A percentile compares a stretch with the other conserved stretches of the same genome.
phyloP scores from a whole-genome alignment of 768 basidiomycete species.

The Suillus lakei region DNA sequence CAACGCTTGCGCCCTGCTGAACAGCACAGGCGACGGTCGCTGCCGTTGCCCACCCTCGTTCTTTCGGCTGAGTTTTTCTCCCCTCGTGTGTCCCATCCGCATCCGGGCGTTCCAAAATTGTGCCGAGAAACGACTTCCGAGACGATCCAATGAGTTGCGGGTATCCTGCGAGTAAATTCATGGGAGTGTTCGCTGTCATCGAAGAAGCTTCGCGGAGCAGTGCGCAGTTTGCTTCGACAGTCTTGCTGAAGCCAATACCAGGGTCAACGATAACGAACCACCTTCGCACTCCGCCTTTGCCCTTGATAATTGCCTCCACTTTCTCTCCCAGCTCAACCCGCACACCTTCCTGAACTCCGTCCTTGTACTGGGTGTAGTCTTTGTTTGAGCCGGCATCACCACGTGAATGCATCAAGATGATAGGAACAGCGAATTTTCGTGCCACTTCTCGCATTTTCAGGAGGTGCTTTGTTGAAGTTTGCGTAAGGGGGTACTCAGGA shows the following conservation, averaged over 20 bases:
- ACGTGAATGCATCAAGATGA: conserved; percentile 93
- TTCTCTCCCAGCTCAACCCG: conserved; percentile 72
- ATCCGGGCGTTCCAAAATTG: conserved; percentile 56
- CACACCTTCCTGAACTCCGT: conserved; percentile 67
- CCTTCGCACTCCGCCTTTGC: conserved; percentile 72
- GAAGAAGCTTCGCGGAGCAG: conserved; percentile 57
- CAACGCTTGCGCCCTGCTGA: conserved; percentile 71
- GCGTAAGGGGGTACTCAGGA: conserved; percentile 47
- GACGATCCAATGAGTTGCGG: conserved; percentile 79
- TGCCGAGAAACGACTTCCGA: conserved; percentile 83
- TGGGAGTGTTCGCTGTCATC: conserved; percentile 48
- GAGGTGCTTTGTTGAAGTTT: conserved; percentile 44
- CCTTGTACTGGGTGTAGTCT: conserved; percentile 55
- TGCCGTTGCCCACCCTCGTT: conserved; percentile 80
- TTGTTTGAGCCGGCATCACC: conserved; percentile 82
- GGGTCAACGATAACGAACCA: conserved; percentile 94
- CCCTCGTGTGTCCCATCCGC: conserved; percentile 45
- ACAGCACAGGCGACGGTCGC: conserved; percentile 75
- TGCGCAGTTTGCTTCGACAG: conserved; percentile 70
- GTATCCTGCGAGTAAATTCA: conserved; percentile 61
- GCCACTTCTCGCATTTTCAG: conserved; percentile 68
- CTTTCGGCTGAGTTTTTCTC: conserved; percentile 60
- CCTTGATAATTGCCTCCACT: conserved; percentile 66
- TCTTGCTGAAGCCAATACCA: conserved; percentile 94
- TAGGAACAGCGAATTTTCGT: conserved; percentile 70